These are phyloP conservation scores for Neurospora pannonica DNA, from an alignment of 495 filamentous ascomycete species.

Conservation along the genomic window DNA sequence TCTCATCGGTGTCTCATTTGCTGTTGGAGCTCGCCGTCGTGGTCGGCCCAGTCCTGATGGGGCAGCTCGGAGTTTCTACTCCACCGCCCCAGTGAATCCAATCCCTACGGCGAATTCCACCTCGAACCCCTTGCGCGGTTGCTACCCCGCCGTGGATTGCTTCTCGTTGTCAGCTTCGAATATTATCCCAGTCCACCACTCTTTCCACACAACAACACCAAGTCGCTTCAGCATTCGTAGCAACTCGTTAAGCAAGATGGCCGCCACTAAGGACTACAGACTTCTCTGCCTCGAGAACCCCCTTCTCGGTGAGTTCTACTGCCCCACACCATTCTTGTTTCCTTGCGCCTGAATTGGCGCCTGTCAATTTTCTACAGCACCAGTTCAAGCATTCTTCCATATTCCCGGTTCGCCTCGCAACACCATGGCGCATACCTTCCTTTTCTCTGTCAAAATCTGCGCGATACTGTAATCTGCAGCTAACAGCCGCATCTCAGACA, in stretches of 20 bases:
- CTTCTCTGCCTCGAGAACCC: conserved; percentile 94
- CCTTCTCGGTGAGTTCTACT: conserved; percentile 60
- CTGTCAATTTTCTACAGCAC: neutral
- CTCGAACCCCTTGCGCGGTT: neutral
- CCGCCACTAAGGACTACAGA: conserved; percentile 62
- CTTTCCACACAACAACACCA: conserved; percentile 12
- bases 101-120: neutral
- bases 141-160: neutral
- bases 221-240: conserved; percentile 1
- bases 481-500: conserved; percentile 47
- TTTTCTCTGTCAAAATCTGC: neutral
- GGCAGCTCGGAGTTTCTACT: conserved; percentile 1
- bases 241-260: conserved; percentile 45
- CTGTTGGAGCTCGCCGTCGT: neutral
- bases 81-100: conserved; percentile 9
- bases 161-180: neutral
- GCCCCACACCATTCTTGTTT: neutral
- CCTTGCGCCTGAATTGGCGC: conserved; percentile 4
- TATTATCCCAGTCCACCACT: conserved; percentile 4
- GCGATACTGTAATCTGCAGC: neutral
- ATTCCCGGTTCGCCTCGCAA: neutral
- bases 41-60: neutral
- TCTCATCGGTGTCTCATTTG: neutral
- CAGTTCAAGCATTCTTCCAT: neutral
- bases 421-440: neutral